Conservation (phyloP, 352 stramenopile species). For the Globisporangium carolinianum region DNA sequence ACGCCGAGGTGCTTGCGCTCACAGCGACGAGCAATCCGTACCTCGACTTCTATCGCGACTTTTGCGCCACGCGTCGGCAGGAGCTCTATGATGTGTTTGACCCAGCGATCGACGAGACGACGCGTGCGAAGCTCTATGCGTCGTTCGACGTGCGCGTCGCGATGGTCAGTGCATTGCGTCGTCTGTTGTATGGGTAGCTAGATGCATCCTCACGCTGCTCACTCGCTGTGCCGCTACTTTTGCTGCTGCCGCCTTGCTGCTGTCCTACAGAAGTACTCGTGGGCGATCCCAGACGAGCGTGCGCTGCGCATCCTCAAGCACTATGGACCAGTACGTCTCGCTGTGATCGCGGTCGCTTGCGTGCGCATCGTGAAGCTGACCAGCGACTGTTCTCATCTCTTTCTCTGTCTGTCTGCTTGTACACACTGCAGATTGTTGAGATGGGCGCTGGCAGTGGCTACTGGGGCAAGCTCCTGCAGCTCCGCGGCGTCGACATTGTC, state of each 20-base stretch:
- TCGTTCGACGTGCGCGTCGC: slow-evolving; percentile 68
- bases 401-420: no score
- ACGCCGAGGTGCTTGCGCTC: slow-evolving; percentile 30
- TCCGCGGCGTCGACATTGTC: slow-evolving; percentile 74
- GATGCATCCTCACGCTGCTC: no score
- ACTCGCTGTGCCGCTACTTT: not conserved
- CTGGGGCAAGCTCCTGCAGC: slow-evolving; percentile 74
- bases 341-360: no score
- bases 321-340: slow-evolving; percentile 64
- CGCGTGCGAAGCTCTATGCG: slow-evolving; percentile 73
- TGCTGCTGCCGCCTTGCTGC: not conserved
- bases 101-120: slow-evolving; percentile 14
- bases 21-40: slow-evolving; percentile 74
- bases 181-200: no score
- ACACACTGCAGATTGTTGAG: slow-evolving; percentile 64
- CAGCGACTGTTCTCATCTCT: not conserved
- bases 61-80: slow-evolving; percentile 41
- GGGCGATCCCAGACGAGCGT: slow-evolving; percentile 87
- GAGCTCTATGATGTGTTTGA: slow-evolving; percentile 75
- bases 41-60: slow-evolving; percentile 70
- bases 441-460: slow-evolving; percentile 89
- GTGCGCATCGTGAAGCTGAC: no score
- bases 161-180: slow-evolving; percentile 39
- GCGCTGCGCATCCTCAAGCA: slow-evolving; percentile 88
- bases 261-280: slow-evolving; percentile 78